Evolutionary conservation across 768 basidiomycete genomes (phyloP).

Genomic region (Boletus vermiculosoides): DNA sequence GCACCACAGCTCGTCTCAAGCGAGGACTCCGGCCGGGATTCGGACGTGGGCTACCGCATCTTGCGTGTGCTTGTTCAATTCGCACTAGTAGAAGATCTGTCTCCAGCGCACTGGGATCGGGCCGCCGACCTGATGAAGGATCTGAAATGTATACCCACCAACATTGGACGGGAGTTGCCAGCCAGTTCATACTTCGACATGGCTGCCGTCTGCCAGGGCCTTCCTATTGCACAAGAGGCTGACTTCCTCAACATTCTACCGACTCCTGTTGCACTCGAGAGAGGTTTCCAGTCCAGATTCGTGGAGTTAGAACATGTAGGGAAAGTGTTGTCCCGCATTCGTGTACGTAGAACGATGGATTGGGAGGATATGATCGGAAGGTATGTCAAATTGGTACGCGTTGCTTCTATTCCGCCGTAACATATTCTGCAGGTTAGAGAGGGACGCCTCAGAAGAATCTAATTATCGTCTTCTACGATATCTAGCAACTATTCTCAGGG

Average conservation of each 20-base stretch:
- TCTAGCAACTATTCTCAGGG: slow-evolving; percentile 62
- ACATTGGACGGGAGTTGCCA: slow-evolving; percentile 66
- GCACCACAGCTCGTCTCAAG: background rate
- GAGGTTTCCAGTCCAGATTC: background rate
- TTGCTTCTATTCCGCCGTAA: slow-evolving; percentile 26
- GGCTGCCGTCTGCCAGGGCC: slow-evolving; percentile 64
- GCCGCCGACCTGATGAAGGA: slow-evolving; percentile 47
- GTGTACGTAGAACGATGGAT: slow-evolving; percentile 38
- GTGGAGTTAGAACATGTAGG: background rate
- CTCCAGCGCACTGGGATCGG: slow-evolving; percentile 52
- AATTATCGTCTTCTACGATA: slow-evolving; percentile 39
- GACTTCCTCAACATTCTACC: background rate
- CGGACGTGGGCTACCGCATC: slow-evolving; percentile 57
- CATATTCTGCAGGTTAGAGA: slow-evolving; percentile 8
- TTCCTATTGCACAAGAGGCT: slow-evolving; percentile 4
- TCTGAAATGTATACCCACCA: slow-evolving; percentile 69
- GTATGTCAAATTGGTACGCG: slow-evolving; percentile 42
- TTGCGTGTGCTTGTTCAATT: slow-evolving; percentile 63
- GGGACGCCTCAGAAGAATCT: slow-evolving; percentile 7
- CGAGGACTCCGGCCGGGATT: background rate
- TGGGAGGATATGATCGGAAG: slow-evolving; percentile 4
- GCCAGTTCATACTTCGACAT: slow-evolving; percentile 76
- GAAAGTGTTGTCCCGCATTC: background rate
- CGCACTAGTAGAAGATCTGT: slow-evolving; percentile 61
- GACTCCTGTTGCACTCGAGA: background rate